phyloP scores from a whole-genome alignment of 2,329 filamentous ascomycete genomes.

The Fusarium sp. region DNA sequence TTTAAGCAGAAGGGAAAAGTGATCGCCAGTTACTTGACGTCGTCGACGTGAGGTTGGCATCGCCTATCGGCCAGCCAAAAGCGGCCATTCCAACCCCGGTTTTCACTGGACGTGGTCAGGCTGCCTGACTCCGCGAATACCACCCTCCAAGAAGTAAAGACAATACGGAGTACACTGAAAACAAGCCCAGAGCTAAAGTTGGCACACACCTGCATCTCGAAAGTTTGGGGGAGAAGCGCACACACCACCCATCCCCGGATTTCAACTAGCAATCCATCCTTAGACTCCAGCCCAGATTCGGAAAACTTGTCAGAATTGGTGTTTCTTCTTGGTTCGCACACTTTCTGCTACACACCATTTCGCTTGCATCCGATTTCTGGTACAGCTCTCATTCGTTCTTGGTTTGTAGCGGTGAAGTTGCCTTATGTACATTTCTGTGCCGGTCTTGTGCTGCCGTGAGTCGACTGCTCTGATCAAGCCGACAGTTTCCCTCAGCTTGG shows the following conservation, averaged over 20 bases:
- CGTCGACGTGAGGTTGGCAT: slow-evolving; percentile 15
- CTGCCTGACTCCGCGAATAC: slow-evolving; percentile 27
- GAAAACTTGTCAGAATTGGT: slow-evolving; percentile 14
- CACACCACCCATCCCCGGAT: slow-evolving; percentile 36
- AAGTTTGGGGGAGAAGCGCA: slow-evolving; percentile 22
- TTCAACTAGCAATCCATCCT: slow-evolving; percentile 9
- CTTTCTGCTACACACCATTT: slow-evolving; percentile 32
- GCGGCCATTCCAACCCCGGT: slow-evolving; percentile 28
- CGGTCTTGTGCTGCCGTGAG: slow-evolving; percentile 24
- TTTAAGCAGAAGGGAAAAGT: not conserved
- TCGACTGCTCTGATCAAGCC: slow-evolving; percentile 19
- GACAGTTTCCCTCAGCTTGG: slow-evolving; percentile 19
- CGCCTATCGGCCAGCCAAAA: slow-evolving; percentile 30
- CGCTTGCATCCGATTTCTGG: slow-evolving; percentile 26
- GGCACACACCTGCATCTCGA: slow-evolving; percentile 18
- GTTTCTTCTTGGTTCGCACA: slow-evolving; percentile 27
- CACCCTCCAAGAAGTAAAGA: slow-evolving; percentile 27
- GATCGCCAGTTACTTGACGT: slow-evolving; percentile 32
- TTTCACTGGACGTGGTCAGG: slow-evolving; percentile 10
- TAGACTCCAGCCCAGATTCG: slow-evolving; percentile 13
- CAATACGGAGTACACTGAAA: not conserved
- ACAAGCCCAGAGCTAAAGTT: slow-evolving; percentile 6
- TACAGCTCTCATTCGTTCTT: slow-evolving; percentile 27
- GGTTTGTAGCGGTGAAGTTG: slow-evolving; percentile 37
- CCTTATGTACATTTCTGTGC: slow-evolving; percentile 2